These are phyloP conservation scores for Boletus sensibilis DNA, from an alignment of 768 basidiomycete genomes.

Conservation along the genomic window DNA sequence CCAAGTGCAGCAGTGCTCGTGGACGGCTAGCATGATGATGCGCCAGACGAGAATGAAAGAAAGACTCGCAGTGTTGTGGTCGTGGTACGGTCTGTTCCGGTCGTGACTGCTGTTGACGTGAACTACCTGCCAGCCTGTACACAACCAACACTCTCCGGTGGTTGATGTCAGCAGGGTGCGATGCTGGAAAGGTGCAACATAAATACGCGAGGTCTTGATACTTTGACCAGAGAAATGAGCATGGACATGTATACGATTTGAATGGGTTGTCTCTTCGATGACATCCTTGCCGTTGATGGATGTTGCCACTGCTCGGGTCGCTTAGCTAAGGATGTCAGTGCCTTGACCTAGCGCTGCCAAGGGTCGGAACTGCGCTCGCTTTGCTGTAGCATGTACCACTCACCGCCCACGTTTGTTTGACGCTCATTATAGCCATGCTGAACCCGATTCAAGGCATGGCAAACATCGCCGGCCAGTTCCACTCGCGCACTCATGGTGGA, in stretches of 20 bases:
- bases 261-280: no score
- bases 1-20: neutral
- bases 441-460: conserved; percentile 14
- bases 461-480: conserved; percentile 13
- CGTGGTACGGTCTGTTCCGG: neutral
- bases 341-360: neutral
- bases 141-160: neutral
- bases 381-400: neutral
- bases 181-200: neutral
- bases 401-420: neutral
- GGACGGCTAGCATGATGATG: neutral
- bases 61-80: neutral
- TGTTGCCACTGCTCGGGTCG: neutral
- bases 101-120: neutral
- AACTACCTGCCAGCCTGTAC: neutral
- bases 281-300: no score
- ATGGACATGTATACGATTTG: no score
- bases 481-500: neutral
- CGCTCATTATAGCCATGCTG: conserved; percentile 3
- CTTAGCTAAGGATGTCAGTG: neutral
- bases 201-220: neutral
- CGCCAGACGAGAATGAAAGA: neutral
- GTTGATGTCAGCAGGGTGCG: neutral
- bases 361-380: neutral
- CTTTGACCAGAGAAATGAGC: neutral